Evolutionary conservation across 352 stramenopile genomes (phyloP).

Genomic region (Globisporangium orthogonon): DNA sequence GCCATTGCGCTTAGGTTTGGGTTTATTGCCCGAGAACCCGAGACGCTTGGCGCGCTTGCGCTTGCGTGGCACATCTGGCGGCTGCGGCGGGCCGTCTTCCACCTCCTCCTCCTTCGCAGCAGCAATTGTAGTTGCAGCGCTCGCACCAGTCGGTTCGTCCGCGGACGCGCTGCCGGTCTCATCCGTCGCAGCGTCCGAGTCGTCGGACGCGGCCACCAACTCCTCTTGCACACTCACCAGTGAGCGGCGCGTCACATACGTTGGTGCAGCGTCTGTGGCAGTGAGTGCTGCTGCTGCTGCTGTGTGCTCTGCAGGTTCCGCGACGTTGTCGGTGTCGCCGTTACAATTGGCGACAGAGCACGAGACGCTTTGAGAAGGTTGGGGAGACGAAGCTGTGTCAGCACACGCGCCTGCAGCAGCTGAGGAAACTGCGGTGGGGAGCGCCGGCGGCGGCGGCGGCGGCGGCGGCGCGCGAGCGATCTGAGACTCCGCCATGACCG

Average conservation of each 20-base stretch:
- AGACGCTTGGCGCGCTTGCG: conserved; percentile 44
- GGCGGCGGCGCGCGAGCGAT: background rate
- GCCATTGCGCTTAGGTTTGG: conserved; percentile 12
- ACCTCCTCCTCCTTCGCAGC: background rate
- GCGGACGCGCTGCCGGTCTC: conserved; percentile 1
- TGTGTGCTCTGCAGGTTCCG: background rate
- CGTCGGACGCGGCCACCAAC: conserved; percentile 2
- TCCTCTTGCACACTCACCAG: background rate
- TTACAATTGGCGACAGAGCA: background rate
- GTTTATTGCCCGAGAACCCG: conserved; percentile 20
- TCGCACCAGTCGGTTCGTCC: conserved; percentile 1
- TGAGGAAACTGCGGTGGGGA: too few species aligned
- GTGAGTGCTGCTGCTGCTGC: background rate
- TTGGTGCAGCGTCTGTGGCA: too few species aligned
- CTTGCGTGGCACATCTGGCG: conserved; percentile 12
- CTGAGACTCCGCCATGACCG: background rate
- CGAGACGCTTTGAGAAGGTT: background rate
- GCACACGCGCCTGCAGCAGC: background rate
- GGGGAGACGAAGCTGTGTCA: background rate
- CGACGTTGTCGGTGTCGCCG: too few species aligned
- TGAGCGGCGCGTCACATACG: background rate
- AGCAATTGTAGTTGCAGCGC: background rate
- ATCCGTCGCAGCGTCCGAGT: conserved; percentile 9
- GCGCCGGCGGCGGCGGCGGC: too few species aligned
- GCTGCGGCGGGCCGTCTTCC: background rate